These are phyloP conservation scores for Aspergillus sp. DNA, from an alignment of 2,329 filamentous ascomycete genomes.

Conservation along the genomic window DNA sequence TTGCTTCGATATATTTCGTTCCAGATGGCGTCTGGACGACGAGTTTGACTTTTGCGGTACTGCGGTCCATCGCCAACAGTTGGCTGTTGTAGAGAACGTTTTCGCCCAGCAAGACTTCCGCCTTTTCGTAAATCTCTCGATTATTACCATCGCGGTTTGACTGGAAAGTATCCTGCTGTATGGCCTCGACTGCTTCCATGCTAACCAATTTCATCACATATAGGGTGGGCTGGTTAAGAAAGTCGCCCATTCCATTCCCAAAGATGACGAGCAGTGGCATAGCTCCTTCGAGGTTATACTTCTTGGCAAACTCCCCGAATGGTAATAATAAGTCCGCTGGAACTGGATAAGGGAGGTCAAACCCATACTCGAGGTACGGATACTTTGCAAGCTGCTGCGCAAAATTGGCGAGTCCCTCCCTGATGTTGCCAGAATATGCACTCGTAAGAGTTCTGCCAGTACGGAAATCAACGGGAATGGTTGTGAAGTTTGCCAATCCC, in stretches of 20 bases:
- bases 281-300: slow-evolving; percentile 7
- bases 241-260: not conserved
- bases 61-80: slow-evolving; percentile 31
- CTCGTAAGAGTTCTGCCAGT: not conserved
- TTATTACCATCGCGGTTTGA: not conserved
- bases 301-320: slow-evolving; percentile 15
- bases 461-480: not conserved
- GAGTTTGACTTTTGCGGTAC: slow-evolving; percentile 25
- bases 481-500: not conserved
- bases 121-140: not conserved
- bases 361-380: slow-evolving; percentile 9
- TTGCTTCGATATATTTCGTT: slow-evolving; percentile 33
- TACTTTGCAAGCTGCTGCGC: slow-evolving; percentile 9
- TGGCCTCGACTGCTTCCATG: not conserved
- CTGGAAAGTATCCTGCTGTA: not conserved
- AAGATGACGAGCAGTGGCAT: not conserved
- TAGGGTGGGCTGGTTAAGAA: slow-evolving; percentile 1
- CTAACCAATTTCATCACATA: not conserved
- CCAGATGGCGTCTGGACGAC: slow-evolving; percentile 26
- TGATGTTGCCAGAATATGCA: not conserved
- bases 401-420: not conserved
- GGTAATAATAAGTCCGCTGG: slow-evolving; percentile 17
- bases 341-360: slow-evolving; percentile 23
- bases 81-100: slow-evolving; percentile 36
- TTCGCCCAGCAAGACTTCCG: slow-evolving; percentile 11